Base-by-base conservation (phyloP, 116 monocot genomes). In the Trichopus zeylanicus region DNA sequence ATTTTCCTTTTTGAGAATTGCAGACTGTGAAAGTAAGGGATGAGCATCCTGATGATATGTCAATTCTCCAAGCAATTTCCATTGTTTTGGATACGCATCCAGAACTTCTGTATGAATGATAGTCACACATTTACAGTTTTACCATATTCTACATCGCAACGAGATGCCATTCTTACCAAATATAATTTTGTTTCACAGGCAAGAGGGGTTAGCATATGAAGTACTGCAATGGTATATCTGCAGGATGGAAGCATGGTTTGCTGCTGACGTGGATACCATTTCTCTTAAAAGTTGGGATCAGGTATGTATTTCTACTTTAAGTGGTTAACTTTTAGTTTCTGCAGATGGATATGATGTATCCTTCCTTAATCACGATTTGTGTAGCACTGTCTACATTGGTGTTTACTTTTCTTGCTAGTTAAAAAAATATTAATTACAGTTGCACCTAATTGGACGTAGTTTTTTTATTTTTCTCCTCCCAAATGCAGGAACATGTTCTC, bases 221-320 rank as follows among this genome's bases (percentile, higher is more conserved):
- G 85, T 89, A 25, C 20, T 89, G 54, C 89, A 89, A 46, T 89
- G 85, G 89, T 89, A 78, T 63, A 75, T 89, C 37, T 89, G 89
- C 65, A 69, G 89, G 74, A 75, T 89, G 79, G 89, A 89, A 68
- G 89, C 81, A 70, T 89, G 89, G 89, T 89, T 85, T 79, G 89
- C 89, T 58, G 61, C 81, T 19, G 85, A 89, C 75, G 73, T 55
- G 7, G 81, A 84, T 31, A 74, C 62, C 24, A 89, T 89, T 31
- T 89, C 89, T 20, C 65, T 89, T 29, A 85, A 89, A 67, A 78
- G 68, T 52, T 89, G 89, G 89, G 89, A 89, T 73, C 89, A 89
- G 78, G 89, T 66, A 78, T 47, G 15, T 16, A 33, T 26, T 48
- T 21, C 37, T n/a, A 38, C 30, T 24, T 47, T 7, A 4, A n/a